phyloP scores from a whole-genome alignment of 192 early-diverging fungal genomes.

The Backusella macrospora region DNA sequence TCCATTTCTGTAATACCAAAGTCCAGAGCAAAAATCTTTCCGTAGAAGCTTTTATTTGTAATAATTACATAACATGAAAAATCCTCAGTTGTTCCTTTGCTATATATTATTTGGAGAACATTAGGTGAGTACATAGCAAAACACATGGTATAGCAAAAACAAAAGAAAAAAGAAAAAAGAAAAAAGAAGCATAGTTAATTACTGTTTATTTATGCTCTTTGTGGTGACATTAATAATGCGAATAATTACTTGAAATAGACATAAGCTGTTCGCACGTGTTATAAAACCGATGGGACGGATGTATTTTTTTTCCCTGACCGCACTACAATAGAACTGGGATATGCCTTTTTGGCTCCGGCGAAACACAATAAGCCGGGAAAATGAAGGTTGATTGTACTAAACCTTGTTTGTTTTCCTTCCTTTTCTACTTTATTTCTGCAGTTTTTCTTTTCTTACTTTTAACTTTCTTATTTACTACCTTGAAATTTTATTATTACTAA shows the following conservation, averaged over 20 bases:
- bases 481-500: neutral
- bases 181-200: too few species aligned
- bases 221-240: neutral
- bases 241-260: neutral
- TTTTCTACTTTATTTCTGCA: neutral
- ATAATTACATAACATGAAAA: too few species aligned
- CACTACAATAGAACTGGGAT: neutral
- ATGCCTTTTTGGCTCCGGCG: neutral
- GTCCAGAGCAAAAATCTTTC: neutral
- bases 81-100: too few species aligned
- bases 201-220: neutral
- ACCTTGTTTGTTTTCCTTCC: neutral
- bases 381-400: neutral
- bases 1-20: neutral
- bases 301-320: neutral
- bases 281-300: neutral
- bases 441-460: neutral
- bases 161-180: too few species aligned
- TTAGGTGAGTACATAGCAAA: too few species aligned
- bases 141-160: too few species aligned
- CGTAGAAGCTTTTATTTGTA: neutral
- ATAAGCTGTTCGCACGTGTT: conserved; percentile 1
- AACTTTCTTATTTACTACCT: too few species aligned
- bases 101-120: too few species aligned
- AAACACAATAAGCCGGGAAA: conserved; percentile 12